phyloP scores from a whole-genome alignment of 176 grass and related monocot genomes.

The Cenchrus fungigraminus region DNA sequence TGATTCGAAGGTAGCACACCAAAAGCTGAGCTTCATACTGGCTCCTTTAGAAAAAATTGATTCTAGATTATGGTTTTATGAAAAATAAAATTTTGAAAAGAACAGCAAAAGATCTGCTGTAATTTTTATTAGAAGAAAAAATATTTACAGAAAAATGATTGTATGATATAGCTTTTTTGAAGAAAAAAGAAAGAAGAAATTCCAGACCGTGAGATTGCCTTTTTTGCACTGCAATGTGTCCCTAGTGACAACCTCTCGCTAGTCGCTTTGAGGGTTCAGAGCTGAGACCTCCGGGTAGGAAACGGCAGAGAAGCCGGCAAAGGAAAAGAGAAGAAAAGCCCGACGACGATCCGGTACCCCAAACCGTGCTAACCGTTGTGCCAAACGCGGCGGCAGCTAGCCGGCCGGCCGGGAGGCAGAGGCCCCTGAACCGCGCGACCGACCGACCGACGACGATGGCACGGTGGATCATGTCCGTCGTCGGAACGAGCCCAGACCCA shows the following conservation, averaged over 20 bases:
- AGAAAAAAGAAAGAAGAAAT: neutral
- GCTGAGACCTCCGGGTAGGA: neutral
- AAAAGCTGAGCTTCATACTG: no score
- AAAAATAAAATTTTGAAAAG: no score
- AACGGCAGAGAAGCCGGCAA: neutral
- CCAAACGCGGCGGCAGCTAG: neutral
- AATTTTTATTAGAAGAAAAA: no score
- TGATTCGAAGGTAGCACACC: no score
- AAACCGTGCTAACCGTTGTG: slow-evolving; percentile 67
- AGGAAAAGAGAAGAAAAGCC: neutral
- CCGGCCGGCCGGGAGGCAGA: neutral
- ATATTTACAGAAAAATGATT: no score
- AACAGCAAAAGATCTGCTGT: no score
- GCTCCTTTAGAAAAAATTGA: neutral
- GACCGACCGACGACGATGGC: neutral
- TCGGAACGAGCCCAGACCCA: neutral
- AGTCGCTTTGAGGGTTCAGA: neutral
- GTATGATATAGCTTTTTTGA: neutral
- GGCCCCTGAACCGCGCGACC: neutral
- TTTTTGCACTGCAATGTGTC: neutral
- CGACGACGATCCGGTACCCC: slow-evolving; percentile 33
- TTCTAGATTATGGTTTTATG: no score
- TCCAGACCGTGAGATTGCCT: no score
- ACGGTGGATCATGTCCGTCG: no score
- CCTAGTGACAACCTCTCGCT: neutral